phyloP scores from a whole-genome alignment of 139 green algal species.

The Eudorina sp. region DNA sequence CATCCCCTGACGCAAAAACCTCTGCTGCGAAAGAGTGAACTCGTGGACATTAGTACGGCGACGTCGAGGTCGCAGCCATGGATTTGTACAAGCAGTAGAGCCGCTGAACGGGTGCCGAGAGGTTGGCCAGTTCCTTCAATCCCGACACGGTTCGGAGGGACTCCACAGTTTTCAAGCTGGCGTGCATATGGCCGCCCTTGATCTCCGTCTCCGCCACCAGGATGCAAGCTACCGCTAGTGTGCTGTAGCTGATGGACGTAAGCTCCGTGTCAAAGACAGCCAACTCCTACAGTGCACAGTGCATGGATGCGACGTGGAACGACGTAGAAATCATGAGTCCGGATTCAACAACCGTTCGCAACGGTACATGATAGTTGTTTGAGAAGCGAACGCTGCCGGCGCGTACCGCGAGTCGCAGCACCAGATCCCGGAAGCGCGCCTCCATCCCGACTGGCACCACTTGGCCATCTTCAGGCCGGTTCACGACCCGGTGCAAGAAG shows the following conservation, averaged over 20 bases:
- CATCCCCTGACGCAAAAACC: too few species aligned
- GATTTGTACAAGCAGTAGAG: conserved; percentile 30
- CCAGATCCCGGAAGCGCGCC: not conserved
- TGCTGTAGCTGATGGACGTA: not conserved
- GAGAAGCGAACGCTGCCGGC: too few species aligned
- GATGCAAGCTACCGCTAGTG: conserved; percentile 8
- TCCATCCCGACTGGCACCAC: conserved; percentile 27
- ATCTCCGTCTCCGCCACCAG: conserved; percentile 40
- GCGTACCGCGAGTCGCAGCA: conserved; percentile 18
- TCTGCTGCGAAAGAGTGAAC: too few species aligned
- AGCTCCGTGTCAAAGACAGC: conserved; percentile 11
- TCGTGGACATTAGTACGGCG: not conserved
- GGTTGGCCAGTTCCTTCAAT: not conserved
- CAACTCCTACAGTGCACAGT: conserved; percentile 17
- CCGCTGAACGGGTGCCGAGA: conserved; percentile 13
- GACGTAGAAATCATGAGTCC: too few species aligned
- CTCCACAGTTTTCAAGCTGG: not conserved
- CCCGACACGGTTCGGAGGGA: conserved; percentile 1
- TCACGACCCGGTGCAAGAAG: conserved; percentile 16
- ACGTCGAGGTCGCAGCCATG: not conserved
- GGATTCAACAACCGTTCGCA: too few species aligned
- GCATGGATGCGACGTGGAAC: too few species aligned
- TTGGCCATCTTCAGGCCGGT: conserved; percentile 1
- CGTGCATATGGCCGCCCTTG: conserved; percentile 20
- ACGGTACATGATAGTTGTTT: too few species aligned